phyloP scores from a whole-genome alignment of 225 moss, liverwort and hornwort genomes.

The Bryum argenteum region DNA sequence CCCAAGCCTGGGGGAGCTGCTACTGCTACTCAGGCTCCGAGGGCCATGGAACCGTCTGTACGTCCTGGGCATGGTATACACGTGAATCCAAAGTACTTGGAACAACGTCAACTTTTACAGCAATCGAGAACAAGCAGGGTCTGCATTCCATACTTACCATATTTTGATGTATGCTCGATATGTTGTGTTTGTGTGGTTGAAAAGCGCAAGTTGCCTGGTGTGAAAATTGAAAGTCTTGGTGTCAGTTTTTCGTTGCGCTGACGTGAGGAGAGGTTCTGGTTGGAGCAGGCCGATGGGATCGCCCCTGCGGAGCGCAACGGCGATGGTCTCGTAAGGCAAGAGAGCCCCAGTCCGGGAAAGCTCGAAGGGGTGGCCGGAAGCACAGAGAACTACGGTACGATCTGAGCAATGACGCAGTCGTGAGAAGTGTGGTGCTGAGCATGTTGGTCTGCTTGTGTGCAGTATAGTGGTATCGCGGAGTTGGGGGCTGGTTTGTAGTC shows the following conservation, averaged over 20 bases:
- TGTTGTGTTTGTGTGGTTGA: constrained; percentile 15
- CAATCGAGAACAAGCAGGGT: constrained; percentile 86
- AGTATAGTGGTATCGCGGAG: background rate
- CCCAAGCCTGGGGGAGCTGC: constrained; percentile 60
- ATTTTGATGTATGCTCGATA: constrained; percentile 30
- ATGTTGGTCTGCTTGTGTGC: background rate
- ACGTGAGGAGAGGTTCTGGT: constrained; percentile 3
- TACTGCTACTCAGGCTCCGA: constrained; percentile 50
- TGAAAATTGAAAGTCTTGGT: background rate
- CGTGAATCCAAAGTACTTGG: constrained; percentile 96
- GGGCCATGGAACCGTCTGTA: constrained; percentile 63
- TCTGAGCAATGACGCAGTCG: background rate
- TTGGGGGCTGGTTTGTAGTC: too few relatives aligned
- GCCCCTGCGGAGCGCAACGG: constrained; percentile 67
- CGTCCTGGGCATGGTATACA: constrained; percentile 96
- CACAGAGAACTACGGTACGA: constrained; percentile 63
- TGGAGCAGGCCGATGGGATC: constrained; percentile 61
- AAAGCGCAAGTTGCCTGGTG: background rate
- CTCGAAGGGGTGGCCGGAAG: constrained; percentile 74
- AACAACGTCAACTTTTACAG: constrained; percentile 87
- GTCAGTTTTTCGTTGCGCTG: constrained; percentile 1
- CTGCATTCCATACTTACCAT: constrained; percentile 40
- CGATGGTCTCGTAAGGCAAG: constrained; percentile 49
- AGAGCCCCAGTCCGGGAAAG: constrained; percentile 53
- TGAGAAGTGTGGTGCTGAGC: background rate